Conservation (phyloP, 352 stramenopile species). For the Pythium sp. region DNA sequence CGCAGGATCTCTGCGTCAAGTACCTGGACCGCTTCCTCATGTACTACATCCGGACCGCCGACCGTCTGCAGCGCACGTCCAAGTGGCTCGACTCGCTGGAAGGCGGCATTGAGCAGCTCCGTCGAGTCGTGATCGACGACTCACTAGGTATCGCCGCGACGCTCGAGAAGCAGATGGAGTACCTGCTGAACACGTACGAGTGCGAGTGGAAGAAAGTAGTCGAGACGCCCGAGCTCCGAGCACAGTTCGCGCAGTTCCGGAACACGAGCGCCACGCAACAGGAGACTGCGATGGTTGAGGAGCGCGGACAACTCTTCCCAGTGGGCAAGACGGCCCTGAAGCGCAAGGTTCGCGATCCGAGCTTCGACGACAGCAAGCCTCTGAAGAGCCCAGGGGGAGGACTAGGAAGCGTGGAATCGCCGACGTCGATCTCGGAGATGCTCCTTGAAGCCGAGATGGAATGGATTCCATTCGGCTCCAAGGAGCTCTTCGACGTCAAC, state of each 20-base stretch:
- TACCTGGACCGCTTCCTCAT: constrained; percentile 91
- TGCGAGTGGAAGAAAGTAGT: constrained; percentile 93
- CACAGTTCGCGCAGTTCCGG: constrained; percentile 89
- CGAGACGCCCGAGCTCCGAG: constrained; percentile 69
- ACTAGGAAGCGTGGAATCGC: constrained; percentile 19
- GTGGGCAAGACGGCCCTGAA: constrained; percentile 48
- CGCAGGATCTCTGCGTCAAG: constrained; percentile 61
- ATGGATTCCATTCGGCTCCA: constrained; percentile 80
- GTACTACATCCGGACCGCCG: constrained; percentile 89
- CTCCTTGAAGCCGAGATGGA: constrained; percentile 20
- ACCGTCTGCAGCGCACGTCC: constrained; percentile 72
- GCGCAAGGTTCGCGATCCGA: constrained; percentile 52
- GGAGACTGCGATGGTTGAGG: constrained; percentile 55
- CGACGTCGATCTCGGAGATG: constrained; percentile 32
- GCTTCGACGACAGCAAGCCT: constrained; percentile 33
- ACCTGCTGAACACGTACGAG: constrained; percentile 91
- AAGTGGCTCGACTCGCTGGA: constrained; percentile 88
- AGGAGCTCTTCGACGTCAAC: constrained; percentile 75
- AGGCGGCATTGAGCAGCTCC: constrained; percentile 52
- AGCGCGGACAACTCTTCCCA: constrained; percentile 87
- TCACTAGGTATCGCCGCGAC: constrained; percentile 83
- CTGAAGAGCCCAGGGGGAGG: neutral
- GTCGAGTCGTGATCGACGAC: constrained; percentile 83
- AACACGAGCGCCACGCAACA: constrained; percentile 83
- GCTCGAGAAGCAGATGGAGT: constrained; percentile 81